phyloP scores from a whole-genome alignment of 2,329 filamentous ascomycete genomes.

The Aureobasidium sp. region DNA sequence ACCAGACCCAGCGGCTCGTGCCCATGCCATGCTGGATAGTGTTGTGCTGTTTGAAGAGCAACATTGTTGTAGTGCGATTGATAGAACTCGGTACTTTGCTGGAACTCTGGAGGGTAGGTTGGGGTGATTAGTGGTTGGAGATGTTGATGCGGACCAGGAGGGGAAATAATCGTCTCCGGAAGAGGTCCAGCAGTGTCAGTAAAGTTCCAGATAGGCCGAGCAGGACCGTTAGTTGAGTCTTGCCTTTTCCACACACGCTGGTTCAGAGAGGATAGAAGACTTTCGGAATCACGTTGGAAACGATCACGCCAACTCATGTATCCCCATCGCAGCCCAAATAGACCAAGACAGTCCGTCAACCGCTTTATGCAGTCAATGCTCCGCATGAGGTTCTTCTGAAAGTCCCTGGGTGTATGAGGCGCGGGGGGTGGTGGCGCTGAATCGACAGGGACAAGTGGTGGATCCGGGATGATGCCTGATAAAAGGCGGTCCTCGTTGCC shows the following conservation, averaged over 20 bases:
- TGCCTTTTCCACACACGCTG: slow-evolving; percentile 30
- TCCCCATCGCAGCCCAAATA: slow-evolving; percentile 42
- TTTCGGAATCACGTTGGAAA: slow-evolving; percentile 39
- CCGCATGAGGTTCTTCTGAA: slow-evolving; percentile 31
- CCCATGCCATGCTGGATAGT: slow-evolving; percentile 7
- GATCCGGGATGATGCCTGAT: slow-evolving; percentile 32
- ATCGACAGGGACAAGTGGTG: slow-evolving; percentile 34
- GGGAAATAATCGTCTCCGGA: not conserved
- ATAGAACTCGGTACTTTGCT: slow-evolving; percentile 10
- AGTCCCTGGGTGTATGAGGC: slow-evolving; percentile 27
- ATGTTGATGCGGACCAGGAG: not conserved
- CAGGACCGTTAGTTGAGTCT: not conserved
- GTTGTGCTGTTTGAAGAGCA: not conserved
- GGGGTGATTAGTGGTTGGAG: slow-evolving; percentile 8
- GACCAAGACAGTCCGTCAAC: slow-evolving; percentile 39
- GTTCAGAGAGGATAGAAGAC: slow-evolving; percentile 36
- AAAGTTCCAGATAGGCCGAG: not conserved
- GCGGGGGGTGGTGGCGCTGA: slow-evolving; percentile 28
- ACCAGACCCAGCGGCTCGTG: not conserved
- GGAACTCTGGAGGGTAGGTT: slow-evolving; percentile 12
- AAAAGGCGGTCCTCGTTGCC: slow-evolving; percentile 45
- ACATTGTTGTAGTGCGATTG: not conserved
- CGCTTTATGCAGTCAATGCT: slow-evolving; percentile 43
- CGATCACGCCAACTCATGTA: slow-evolving; percentile 45
- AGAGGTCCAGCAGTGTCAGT: not conserved